Evolutionary conservation across 139 green algal genomes (phyloP), one percentile per base, ranked within the genome.

Genomic region (Nannochloris sp.): DNA sequence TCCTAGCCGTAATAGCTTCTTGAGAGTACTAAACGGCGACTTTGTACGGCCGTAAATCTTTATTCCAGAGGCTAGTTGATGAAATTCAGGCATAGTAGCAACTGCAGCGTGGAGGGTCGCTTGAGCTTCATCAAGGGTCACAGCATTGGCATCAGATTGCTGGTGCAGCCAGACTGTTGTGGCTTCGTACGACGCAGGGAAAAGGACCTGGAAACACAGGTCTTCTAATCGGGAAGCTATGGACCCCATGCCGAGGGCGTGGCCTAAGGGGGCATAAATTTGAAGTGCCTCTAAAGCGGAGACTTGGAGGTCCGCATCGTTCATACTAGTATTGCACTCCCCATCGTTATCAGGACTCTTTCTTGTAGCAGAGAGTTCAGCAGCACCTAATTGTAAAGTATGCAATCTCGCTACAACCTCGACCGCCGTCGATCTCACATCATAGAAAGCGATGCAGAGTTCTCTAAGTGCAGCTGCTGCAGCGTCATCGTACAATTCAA

Each of bases 1-100:
- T 23, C 75, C 80, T 70, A 95, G 68, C 2, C 82, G 68, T 71
- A 98, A 76, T 60, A 98, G 68, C 82, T 98, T 98, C 69, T 87
- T 86, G 83, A 98, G 95, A 9, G 90, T 88, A 75, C 74, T 89
- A 77, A 88, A 95, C 35, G 93, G 73, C 56, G 73, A 89, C 76
- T 98, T 98, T 31, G 82, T 84, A 53, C 92, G 87, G 2, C 69
- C 79, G 3, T 71, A 47, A 13, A 89, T 67, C 67, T 76, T 64
- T 27, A 71, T 78, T 14, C 71, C 77, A 7, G 37, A 56, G 19
- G 79, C 82, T 23, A 92, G 75, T 32, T 53, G 8, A 0, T 59
- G 65, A 39, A 95, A 84, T 3, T 60, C 54, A 12, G 67, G 45
- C 61, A 94, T 54, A 4, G 44, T 42, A n/a, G 59, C 58, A 51